Percentiles rank a stretch among this genome's conserved stretches.
Evolutionary conservation across 2,329 filamentous ascomycete genomes (phyloP).

Genomic region (Trichoderma breve): DNA sequence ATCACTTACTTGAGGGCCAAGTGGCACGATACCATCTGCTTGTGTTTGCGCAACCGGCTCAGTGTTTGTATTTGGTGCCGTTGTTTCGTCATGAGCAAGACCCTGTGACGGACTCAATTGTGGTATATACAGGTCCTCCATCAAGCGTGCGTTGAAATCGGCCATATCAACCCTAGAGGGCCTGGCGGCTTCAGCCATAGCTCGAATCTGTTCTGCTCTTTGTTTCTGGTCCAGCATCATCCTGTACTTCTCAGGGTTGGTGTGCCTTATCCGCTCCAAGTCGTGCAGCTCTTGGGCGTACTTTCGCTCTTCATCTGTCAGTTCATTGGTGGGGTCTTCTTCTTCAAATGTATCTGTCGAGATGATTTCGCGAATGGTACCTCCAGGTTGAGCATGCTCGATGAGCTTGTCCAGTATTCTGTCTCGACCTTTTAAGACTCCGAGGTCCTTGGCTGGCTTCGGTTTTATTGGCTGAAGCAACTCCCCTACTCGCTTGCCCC

Average conservation of each 20-base stretch:
- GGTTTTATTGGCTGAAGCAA: constrained; percentile 60
- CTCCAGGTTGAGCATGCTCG: constrained; percentile 33
- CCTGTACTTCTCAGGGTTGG: constrained; percentile 34
- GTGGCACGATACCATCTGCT: background rate
- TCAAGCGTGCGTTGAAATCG: background rate
- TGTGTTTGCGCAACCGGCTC: background rate
- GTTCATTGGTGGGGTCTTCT: constrained; percentile 55
- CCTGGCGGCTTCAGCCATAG: background rate
- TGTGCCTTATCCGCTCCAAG: constrained; percentile 34
- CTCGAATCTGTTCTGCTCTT: constrained; percentile 6
- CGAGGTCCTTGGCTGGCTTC: constrained; percentile 51
- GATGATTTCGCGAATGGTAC: constrained; percentile 55
- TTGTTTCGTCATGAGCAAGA: background rate
- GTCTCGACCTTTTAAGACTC: constrained; percentile 60
- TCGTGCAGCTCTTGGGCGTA: constrained; percentile 48
- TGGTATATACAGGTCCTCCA: background rate
- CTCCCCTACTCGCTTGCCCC: constrained; percentile 51
- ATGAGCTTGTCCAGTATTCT: constrained; percentile 53
- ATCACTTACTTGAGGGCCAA: background rate
- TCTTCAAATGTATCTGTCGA: constrained; percentile 71
- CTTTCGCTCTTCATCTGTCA: constrained; percentile 60
- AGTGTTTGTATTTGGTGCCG: background rate
- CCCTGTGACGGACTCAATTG: constrained; percentile 1
- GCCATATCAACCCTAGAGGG: background rate
- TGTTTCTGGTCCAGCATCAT: constrained; percentile 22